A percentile compares a stretch with the other conserved stretches of the same genome.
Evolutionary conservation across 2,329 filamentous ascomycete genomes (phyloP).

Genomic region (Ilyonectria robusta): DNA sequence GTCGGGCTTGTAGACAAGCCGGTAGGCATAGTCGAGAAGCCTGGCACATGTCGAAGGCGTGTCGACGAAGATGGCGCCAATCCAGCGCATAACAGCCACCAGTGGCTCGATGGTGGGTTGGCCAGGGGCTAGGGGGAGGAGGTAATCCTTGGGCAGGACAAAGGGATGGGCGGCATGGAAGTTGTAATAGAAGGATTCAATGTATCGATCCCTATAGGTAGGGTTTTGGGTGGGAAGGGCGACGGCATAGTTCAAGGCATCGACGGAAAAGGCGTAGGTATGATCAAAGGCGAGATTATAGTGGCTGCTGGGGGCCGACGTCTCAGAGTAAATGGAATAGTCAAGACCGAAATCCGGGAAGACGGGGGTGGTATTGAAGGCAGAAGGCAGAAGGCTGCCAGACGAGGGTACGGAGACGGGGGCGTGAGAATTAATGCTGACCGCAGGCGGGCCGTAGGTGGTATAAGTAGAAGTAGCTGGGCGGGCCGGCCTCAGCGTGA

Average conservation of each 20-base stretch:
- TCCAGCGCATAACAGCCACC: conserved; percentile 67
- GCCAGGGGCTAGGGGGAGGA: conserved; percentile 62
- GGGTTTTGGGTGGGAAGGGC: conserved; percentile 23
- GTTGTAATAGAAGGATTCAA: conserved; percentile 70
- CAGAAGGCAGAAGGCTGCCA: conserved; percentile 1
- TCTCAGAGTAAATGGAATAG: conserved; percentile 35
- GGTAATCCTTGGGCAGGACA: conserved; percentile 65
- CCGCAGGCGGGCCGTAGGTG: background rate
- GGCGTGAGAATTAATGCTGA: conserved; percentile 54
- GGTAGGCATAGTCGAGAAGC: conserved; percentile 71
- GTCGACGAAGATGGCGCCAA: conserved; percentile 69
- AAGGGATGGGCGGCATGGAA: conserved; percentile 72
- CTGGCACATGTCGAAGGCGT: conserved; percentile 59
- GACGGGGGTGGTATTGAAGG: conserved; percentile 2
- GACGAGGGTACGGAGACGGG: conserved; percentile 55
- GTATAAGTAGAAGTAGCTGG: background rate
- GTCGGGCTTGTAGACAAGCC: conserved; percentile 61
- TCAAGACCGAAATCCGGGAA: conserved; percentile 15
- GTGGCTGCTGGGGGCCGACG: background rate
- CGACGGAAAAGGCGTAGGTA: conserved; percentile 53
- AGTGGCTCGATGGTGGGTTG: conserved; percentile 64
- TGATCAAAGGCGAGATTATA: background rate
- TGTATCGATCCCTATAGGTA: conserved; percentile 64
- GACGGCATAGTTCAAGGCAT: conserved; percentile 32
- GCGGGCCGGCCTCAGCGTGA: background rate